Conservation (phyloP, 257 asterid genomes). For the Solanum habrochaites region DNA sequence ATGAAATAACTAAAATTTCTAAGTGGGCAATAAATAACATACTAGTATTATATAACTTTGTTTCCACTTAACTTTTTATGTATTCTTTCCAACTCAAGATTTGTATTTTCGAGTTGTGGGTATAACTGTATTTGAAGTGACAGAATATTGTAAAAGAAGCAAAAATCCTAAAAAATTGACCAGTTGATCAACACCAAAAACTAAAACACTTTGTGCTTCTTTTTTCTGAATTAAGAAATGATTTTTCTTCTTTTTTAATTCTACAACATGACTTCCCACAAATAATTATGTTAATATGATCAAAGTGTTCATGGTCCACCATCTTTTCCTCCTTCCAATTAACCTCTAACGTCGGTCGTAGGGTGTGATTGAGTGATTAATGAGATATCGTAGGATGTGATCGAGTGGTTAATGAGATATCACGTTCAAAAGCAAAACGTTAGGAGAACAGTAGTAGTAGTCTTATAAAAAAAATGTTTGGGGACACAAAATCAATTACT, state of each 20-base stretch:
- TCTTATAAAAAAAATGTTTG: not conserved
- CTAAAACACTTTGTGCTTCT: not conserved
- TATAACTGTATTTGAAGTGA: not conserved
- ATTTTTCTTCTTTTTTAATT: not conserved
- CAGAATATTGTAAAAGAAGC: not conserved
- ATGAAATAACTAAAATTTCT: not conserved
- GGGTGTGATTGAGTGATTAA: not conserved
- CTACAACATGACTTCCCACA: not conserved
- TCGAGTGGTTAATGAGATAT: not conserved
- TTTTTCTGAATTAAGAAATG: not conserved
- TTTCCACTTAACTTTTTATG: not conserved
- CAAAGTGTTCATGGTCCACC: not conserved
- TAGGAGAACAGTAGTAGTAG: not conserved
- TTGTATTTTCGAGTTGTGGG: not conserved
- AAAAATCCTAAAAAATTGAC: not conserved
- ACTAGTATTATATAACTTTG: not conserved
- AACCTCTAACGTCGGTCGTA: not conserved
- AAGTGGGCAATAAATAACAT: not conserved
- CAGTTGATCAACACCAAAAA: not conserved
- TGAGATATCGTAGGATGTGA: not conserved
- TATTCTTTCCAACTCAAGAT: not conserved
- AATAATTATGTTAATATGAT: not conserved
- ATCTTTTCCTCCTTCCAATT: not conserved
- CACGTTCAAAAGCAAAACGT: not conserved
- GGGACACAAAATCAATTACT: not conserved